Percentiles rank a stretch among this genome's conserved stretches.
Conservation (phyloP, 2,329 filamentous ascomycete genomes). For the Tolypocladium amazonense region DNA sequence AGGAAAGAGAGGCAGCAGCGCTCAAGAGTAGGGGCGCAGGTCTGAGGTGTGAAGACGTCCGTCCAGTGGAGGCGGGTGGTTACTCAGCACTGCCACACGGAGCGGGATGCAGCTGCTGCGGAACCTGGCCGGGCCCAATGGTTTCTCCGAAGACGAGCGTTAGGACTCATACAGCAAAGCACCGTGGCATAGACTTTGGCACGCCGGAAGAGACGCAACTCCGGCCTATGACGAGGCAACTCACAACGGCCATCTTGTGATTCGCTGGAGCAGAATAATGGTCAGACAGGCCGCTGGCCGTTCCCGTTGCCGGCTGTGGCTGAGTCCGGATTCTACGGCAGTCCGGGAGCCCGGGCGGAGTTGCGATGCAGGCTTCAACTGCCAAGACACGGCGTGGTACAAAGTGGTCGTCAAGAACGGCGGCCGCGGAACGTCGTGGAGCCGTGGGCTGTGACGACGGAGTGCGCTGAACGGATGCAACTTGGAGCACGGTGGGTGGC, state of each 20-base stretch:
- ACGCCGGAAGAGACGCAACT: background rate
- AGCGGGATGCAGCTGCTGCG: background rate
- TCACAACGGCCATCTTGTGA: background rate
- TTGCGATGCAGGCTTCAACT: background rate
- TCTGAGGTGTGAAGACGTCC: background rate
- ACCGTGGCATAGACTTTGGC: background rate
- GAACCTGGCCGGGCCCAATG: background rate
- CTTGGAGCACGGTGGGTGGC: background rate
- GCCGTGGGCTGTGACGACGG: too few relatives aligned
- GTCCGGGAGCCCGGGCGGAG: background rate
- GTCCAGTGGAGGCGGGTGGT: background rate
- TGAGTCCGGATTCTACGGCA: background rate
- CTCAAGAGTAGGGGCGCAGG: background rate
- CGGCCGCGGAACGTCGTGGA: too few relatives aligned
- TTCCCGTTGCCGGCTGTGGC: background rate
- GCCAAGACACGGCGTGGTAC: background rate
- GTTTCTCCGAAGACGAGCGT: background rate
- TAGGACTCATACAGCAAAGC: background rate
- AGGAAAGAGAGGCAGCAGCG: background rate
- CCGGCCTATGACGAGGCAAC: background rate
- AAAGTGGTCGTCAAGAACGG: background rate
- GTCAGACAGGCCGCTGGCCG: background rate
- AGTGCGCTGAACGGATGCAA: background rate
- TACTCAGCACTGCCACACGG: background rate
- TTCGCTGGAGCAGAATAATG: background rate